Evolutionary conservation across 2,329 filamentous ascomycete species (phyloP), one percentile per base, ranked within the genome.

Genomic region (Hortaea werneckii): DNA sequence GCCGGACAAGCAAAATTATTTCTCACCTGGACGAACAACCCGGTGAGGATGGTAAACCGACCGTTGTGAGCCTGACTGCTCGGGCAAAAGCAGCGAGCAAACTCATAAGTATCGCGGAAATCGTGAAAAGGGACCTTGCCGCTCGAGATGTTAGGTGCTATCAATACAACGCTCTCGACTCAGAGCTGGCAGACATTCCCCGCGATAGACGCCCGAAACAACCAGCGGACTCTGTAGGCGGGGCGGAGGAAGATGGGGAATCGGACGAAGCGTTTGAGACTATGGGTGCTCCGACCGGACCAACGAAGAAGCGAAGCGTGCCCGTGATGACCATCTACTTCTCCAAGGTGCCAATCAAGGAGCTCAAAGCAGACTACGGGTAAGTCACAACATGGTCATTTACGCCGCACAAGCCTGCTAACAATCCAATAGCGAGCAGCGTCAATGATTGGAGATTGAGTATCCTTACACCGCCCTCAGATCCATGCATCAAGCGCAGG

Each of bases 61-160:
- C 51, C 12, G 51, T 77, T 0, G 58, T 71, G 6, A 53, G 65
- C 32, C 49, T 74, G 7, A 56, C 60, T 38, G 65, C 70, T 9
- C 65, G 66, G 44, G 59, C 64, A 3, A 52, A 54, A 9, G 60
- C 57, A 3, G 72, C 77, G 1, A 72, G 71, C 63, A 88, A 87
- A 63, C 69, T 86, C 56, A 76, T 86, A 54, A 82, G 77, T 4
- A 74, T 87, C 40, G 73, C 74, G 39, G 83, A 87, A 63, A 79
- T 84, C 35, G 59, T 57, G 11, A 66, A 67, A 48, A 58, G 64
- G 59, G 46, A 67, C n/a, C 58, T 64, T 11, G 65, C 63, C 11
- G 34, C 52, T 57, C 74, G 26, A 66, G 72, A 53, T 67, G 72
- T 50, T 71, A 70, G 42, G 57, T 72, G 49, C 55, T 77, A 45